Conservation (phyloP, 768 basidiomycete genomes). For the Calocybe gangraenosa region DNA sequence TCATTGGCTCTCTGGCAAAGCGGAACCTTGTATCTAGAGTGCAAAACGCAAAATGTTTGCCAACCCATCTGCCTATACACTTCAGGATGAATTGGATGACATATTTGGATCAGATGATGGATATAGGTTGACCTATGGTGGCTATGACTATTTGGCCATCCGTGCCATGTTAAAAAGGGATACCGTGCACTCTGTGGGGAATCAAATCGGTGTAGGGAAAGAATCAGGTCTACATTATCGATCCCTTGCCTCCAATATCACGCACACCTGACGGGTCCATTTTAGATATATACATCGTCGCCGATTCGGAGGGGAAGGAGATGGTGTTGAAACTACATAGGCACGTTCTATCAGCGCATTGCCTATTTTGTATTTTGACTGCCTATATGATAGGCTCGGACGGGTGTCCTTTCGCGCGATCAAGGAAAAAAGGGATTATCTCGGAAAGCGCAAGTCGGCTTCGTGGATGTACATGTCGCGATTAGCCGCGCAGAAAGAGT, state of each 20-base stretch:
- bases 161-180: conserved; percentile 89
- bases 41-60: conserved; percentile 86
- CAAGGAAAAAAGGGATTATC: conserved; percentile 94
- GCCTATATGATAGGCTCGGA: conserved; percentile 60
- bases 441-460: conserved; percentile 92
- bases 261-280: neutral
- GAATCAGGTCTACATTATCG: conserved; percentile 68
- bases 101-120: conserved; percentile 77
- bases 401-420: conserved; percentile 97
- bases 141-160: conserved; percentile 96
- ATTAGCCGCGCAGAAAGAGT: conserved; percentile 94
- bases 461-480: conserved; percentile 99
- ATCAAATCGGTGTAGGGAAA: conserved; percentile 98
- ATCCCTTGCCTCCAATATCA: neutral
- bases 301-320: conserved; percentile 77
- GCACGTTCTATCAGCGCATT: conserved; percentile 34
- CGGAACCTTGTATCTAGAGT: conserved; percentile 85
- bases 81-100: neutral
- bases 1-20: conserved; percentile 87
- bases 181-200: conserved; percentile 87
- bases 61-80: neutral
- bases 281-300: conserved; percentile 88
- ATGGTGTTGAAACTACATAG: conserved; percentile 93
- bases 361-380: neutral
- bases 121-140: conserved; percentile 94